A percentile compares a stretch with the other conserved stretches of the same genome.
Conservation (phyloP, 495 filamentous ascomycete species). For the Hypoxylon rickii region DNA sequence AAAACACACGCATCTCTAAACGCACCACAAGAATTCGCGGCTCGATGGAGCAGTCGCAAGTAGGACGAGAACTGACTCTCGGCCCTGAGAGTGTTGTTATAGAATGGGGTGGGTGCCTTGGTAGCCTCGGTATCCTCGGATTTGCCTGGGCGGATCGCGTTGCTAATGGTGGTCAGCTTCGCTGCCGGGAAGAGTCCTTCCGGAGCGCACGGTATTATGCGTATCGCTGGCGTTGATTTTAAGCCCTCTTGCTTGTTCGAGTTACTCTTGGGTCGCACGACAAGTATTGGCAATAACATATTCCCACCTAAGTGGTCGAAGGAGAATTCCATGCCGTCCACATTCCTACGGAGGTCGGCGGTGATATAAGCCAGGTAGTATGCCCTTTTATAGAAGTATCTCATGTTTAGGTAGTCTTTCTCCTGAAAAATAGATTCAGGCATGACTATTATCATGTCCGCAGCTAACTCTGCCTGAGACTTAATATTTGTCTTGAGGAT, state of each 20-base stretch:
- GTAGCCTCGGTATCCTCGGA: slow-evolving; percentile 42
- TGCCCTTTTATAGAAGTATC: slow-evolving; percentile 93
- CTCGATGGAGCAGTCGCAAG: slow-evolving; percentile 68
- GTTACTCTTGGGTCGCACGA: slow-evolving; percentile 46
- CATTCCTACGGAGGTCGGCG: slow-evolving; percentile 62
- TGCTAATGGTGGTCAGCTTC: slow-evolving; percentile 71
- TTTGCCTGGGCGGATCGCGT: slow-evolving; percentile 64
- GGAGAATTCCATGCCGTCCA: slow-evolving; percentile 57
- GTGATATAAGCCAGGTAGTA: slow-evolving; percentile 87
- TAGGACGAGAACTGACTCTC: slow-evolving; percentile 75
- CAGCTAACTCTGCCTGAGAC: slow-evolving; percentile 55
- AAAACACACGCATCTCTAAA: slow-evolving; percentile 85
- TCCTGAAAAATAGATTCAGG: slow-evolving; percentile 80
- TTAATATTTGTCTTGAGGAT: slow-evolving; percentile 73
- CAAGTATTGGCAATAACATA: slow-evolving; percentile 71
- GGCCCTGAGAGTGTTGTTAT: slow-evolving; percentile 83
- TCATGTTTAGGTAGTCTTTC: slow-evolving; percentile 90
- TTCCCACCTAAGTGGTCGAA: slow-evolving; percentile 79
- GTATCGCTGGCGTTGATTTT: slow-evolving; percentile 62
- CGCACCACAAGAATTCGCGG: slow-evolving; percentile 66
- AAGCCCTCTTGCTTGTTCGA: slow-evolving; percentile 7
- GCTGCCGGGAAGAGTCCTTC: slow-evolving; percentile 65
- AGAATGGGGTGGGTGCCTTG: slow-evolving; percentile 71
- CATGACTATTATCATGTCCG: slow-evolving; percentile 88
- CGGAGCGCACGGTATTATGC: slow-evolving; percentile 75